Evolutionary conservation across 441 rosid genomes (phyloP).

Genomic region (Rhodomyrtus psidioides): DNA sequence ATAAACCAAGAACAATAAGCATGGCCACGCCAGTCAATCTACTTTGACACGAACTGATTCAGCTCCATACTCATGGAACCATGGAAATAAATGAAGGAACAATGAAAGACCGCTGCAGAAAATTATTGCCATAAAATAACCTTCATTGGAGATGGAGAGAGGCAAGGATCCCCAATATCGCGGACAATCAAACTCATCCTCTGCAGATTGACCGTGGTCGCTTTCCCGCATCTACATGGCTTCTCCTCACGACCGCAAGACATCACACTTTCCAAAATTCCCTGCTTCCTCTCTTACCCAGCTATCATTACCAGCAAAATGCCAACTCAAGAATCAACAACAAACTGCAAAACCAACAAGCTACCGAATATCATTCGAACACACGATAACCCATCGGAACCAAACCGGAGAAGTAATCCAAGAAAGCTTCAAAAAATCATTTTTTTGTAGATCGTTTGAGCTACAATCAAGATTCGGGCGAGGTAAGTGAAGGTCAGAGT

Average conservation of each 20-base stretch:
- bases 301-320: background rate
- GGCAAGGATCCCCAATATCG: conserved; percentile 86
- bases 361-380: background rate
- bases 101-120: background rate
- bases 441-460: background rate
- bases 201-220: conserved; percentile 53
- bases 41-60: background rate
- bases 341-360: background rate
- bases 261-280: conserved; percentile 39
- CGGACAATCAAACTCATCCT: conserved; percentile 70
- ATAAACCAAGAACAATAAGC: background rate
- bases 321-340: background rate
- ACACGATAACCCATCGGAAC: background rate
- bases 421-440: background rate
- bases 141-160: conserved; percentile 68
- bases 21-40: background rate
- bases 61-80: background rate
- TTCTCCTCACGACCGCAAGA: conserved; percentile 45
- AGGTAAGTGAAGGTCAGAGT: background rate
- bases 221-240: conserved; percentile 75
- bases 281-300: background rate
- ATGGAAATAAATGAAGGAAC: background rate
- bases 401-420: background rate
- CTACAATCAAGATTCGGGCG: background rate
- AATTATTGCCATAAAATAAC: conserved; percentile 51